Percentiles rank a stretch among this genome's conserved stretches.
Evolutionary conservation across 2,329 filamentous ascomycete species (phyloP).

Genomic region (Podosphaera fusca): DNA sequence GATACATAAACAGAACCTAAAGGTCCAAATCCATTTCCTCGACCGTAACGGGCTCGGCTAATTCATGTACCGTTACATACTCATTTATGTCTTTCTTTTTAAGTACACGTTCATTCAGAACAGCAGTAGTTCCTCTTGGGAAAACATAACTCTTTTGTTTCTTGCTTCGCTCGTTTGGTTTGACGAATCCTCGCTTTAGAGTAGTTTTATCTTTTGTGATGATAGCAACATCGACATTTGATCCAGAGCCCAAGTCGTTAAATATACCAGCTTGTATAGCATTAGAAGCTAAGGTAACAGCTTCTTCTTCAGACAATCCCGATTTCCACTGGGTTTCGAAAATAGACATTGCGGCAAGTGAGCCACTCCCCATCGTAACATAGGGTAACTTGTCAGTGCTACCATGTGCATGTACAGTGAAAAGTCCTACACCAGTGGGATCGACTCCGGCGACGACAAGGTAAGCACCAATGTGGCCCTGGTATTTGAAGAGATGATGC

Average conservation of each 20-base stretch:
- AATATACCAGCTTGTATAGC: constrained; percentile 94
- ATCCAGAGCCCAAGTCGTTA: constrained; percentile 91
- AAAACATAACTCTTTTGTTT: constrained; percentile 93
- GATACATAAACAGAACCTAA: constrained; percentile 15
- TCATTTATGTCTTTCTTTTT: constrained; percentile 82
- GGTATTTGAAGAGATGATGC: constrained; percentile 96
- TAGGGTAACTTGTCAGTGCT: constrained; percentile 97
- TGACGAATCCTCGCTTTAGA: constrained; percentile 77
- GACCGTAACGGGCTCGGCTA: constrained; percentile 36
- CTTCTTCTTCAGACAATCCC: constrained; percentile 51
- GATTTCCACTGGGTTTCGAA: constrained; percentile 94
- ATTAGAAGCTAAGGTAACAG: constrained; percentile 60
- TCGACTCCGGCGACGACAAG: constrained; percentile 93
- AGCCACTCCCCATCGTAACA: constrained; percentile 96
- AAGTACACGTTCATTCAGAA: constrained; percentile 90
- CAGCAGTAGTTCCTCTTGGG: constrained; percentile 74
- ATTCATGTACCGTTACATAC: constrained; percentile 77
- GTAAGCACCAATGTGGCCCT: constrained; percentile 94
- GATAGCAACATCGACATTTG: constrained; percentile 89
- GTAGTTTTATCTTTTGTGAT: constrained; percentile 93
- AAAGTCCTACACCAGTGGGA: constrained; percentile 82
- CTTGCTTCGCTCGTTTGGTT: constrained; percentile 69
- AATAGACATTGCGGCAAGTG: constrained; percentile 87
- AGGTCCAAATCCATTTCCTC: constrained; percentile 48
- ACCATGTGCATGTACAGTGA: constrained; percentile 95